Percentiles rank a stretch among this genome's conserved stretches.
Evolutionary conservation across 441 rosid genomes (phyloP).

Genomic region (Syzygium malaccense): DNA sequence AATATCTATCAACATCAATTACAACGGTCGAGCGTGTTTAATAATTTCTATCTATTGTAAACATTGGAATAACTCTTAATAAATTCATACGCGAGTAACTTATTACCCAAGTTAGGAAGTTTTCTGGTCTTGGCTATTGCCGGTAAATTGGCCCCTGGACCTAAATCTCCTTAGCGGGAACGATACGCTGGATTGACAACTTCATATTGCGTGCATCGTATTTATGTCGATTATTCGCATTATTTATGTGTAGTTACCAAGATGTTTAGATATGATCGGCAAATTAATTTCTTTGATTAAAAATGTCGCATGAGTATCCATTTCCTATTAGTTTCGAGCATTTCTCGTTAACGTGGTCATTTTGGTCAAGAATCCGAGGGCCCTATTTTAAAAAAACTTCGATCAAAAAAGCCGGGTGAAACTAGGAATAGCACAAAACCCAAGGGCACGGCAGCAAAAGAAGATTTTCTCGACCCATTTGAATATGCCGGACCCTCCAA

Average conservation of each 20-base stretch:
- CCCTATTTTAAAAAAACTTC: neutral
- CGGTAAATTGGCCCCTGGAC: fast-evolving
- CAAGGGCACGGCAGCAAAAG: neutral
- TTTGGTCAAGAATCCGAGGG: neutral
- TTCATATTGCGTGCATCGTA: neutral
- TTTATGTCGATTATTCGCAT: fast-evolving
- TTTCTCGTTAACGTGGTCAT: neutral
- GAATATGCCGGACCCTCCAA: neutral
- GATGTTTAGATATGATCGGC: neutral
- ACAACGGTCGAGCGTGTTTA: fast-evolving
- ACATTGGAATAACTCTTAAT: neutral
- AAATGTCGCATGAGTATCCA: too few relatives aligned
- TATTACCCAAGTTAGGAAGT: neutral
- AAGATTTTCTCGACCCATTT: neutral
- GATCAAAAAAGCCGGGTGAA: neutral
- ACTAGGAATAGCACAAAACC: neutral
- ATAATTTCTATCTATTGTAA: neutral
- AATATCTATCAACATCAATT: neutral
- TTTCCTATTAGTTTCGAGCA: neutral
- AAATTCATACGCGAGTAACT: neutral
- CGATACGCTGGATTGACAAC: fast-evolving
- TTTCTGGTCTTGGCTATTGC: neutral
- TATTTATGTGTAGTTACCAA: neutral
- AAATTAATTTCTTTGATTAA: too few relatives aligned
- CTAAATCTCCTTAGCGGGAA: fast-evolving